Evolutionary conservation across 2,329 filamentous ascomycete genomes (phyloP), one percentile per base, ranked within the genome.

Genomic region (Penicillium fuscoglaucum): DNA sequence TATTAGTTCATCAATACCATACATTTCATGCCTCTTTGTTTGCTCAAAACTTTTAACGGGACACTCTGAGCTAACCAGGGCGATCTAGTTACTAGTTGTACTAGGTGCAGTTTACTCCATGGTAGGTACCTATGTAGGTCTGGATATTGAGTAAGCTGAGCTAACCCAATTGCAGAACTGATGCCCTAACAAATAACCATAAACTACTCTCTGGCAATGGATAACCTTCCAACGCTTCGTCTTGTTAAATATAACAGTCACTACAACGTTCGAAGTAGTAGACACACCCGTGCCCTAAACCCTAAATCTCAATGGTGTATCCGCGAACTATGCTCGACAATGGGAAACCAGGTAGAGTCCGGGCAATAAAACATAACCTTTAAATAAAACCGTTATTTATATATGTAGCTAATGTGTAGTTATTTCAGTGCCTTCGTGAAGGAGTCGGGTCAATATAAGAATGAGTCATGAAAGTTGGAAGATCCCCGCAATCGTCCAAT

Each of bases 211-310:
- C n/a, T n/a, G n/a, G n/a, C n/a, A n/a, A n/a, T n/a, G n/a, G n/a
- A n/a, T n/a, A n/a, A n/a, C n/a, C n/a, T n/a, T n/a, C n/a, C n/a
- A n/a, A n/a, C 24, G 2, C 8, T 12, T n/a, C 6, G 0, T n/a
- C 6, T 3, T 15, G 3, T 24, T 24, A 15, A 8, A 41, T 24
- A 41, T 2, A 41, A 10, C 1, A 17, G 21, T 33, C 31, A 6
- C 12, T 33, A 33, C 12, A 33, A 2, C 29, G 5, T 31, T 31
- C 4, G 29, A 31, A 6, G 29, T 13, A 31, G 31, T 41, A 40
- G 10, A 51, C 40, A 17, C 6, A 10, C 17, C 12, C 35, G n/a
- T 70, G 68, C 72, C 72, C 72, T 74, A 71, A 68, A 59, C 73
- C 73, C 73, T 75, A 74, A 39, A 60, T 57, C 68, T 68, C 51